Evolutionary conservation across 768 basidiomycete species (phyloP).

Genomic region (Tylopilus felleus): DNA sequence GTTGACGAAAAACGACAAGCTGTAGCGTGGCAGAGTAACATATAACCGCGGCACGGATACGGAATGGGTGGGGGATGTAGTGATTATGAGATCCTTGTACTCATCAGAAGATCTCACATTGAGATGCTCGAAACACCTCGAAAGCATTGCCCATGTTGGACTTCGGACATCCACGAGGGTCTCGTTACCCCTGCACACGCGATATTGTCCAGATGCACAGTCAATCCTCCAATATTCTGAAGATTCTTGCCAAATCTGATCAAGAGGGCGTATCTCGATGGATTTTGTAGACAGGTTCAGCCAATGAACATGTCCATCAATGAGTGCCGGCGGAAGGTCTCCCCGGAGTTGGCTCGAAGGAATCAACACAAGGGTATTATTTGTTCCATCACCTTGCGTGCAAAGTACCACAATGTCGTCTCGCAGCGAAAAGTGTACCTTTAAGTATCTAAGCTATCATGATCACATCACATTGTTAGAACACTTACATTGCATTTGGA

Average conservation of each 20-base stretch:
- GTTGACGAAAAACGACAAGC: neutral
- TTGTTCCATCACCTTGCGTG: neutral
- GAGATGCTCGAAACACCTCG: neutral
- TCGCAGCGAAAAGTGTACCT: neutral
- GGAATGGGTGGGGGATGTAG: neutral
- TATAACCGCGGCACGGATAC: neutral
- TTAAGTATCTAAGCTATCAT: neutral
- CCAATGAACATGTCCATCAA: neutral
- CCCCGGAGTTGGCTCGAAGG: neutral
- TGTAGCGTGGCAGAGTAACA: neutral
- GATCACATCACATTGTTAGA: neutral
- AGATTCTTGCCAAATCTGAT: neutral
- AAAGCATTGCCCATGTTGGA: neutral
- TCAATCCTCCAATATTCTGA: neutral
- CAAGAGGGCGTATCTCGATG: neutral
- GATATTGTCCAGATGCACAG: neutral
- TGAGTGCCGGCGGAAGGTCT: neutral
- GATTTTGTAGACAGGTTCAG: neutral
- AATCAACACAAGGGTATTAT: neutral
- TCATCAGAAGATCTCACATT: too few species aligned
- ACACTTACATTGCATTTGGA: neutral
- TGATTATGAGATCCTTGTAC: neutral
- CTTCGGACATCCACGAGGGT: neutral
- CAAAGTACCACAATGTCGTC: neutral
- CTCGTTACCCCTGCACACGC: neutral